These are phyloP conservation scores for Scheffersomyces titani DNA, from an alignment of 1,139 yeast genomes.

Conservation along the genomic window DNA sequence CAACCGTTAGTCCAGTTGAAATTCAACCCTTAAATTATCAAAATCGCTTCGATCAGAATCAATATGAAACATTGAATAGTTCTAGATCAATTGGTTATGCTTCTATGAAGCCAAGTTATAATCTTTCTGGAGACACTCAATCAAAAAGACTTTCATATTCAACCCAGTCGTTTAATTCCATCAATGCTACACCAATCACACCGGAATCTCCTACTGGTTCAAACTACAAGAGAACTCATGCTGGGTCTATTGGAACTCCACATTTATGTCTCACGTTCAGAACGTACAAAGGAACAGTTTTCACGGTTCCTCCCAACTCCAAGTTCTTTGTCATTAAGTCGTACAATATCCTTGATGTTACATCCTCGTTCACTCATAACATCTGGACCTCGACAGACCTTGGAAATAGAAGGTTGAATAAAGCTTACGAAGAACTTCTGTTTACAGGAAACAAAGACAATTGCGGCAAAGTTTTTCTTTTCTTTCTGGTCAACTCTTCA, in stretches of 20 bases:
- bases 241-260: neutral
- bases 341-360: constrained; percentile 47
- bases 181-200: neutral
- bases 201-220: neutral
- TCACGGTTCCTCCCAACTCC: constrained; percentile 22
- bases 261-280: constrained; percentile 13
- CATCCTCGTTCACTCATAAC: constrained; percentile 47
- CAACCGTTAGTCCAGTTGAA: neutral
- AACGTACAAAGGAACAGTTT: constrained; percentile 21
- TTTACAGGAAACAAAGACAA: constrained; percentile 13
- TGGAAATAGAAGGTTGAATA: constrained; percentile 54
- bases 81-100: neutral
- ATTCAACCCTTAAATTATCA: neutral
- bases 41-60: neutral
- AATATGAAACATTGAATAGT: neutral
- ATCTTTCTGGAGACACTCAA: neutral
- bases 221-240: neutral
- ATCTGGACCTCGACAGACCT: constrained; percentile 63
- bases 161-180: neutral
- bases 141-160: neutral
- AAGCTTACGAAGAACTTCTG: constrained; percentile 28
- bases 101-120: neutral
- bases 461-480: constrained; percentile 40
- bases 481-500: constrained; percentile 61
- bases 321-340: constrained; percentile 61